Conservation (phyloP, 305 asterid species). For the Andrographis paniculata region DNA sequence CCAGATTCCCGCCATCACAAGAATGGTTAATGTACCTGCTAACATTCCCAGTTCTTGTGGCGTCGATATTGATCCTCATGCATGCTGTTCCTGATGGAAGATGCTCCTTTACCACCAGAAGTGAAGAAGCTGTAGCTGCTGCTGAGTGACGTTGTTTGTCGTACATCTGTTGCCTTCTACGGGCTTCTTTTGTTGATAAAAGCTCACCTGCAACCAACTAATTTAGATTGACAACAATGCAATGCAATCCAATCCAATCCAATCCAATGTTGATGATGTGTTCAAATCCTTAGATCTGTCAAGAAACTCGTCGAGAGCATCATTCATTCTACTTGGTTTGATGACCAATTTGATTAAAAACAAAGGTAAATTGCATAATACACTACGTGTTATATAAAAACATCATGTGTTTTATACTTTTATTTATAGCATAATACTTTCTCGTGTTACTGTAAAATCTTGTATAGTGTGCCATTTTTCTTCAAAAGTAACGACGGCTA, state of each 20-base stretch:
- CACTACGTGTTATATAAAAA: too few species aligned
- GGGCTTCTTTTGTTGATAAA: constrained; percentile 63
- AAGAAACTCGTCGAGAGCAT: too few species aligned
- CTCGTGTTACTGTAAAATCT: too few species aligned
- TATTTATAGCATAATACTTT: too few species aligned
- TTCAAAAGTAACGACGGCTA: too few species aligned
- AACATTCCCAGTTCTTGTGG: constrained; percentile 63
- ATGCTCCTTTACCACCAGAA: constrained; percentile 79
- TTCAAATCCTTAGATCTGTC: too few species aligned
- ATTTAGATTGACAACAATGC: not conserved
- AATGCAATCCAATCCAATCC: too few species aligned
- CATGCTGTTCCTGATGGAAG: constrained; percentile 62
- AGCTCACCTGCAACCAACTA: constrained; percentile 56
- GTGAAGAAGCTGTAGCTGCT: constrained; percentile 43
- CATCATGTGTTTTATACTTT: too few species aligned
- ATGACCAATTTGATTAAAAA: too few species aligned
- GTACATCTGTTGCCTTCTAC: constrained; percentile 46
- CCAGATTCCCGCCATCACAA: constrained; percentile 85
- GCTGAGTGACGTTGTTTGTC: constrained; percentile 36
- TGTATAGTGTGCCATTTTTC: too few species aligned
- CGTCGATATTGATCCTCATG: constrained; percentile 82
- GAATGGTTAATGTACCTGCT: constrained; percentile 89
- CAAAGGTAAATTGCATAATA: too few species aligned
- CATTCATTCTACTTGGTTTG: too few species aligned
- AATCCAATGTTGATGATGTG: not conserved